A percentile compares a stretch with the other conserved stretches of the same genome.
These are phyloP conservation scores for Calonectria hawksworthii DNA, from an alignment of 2,329 filamentous ascomycete genomes.

Conservation along the genomic window DNA sequence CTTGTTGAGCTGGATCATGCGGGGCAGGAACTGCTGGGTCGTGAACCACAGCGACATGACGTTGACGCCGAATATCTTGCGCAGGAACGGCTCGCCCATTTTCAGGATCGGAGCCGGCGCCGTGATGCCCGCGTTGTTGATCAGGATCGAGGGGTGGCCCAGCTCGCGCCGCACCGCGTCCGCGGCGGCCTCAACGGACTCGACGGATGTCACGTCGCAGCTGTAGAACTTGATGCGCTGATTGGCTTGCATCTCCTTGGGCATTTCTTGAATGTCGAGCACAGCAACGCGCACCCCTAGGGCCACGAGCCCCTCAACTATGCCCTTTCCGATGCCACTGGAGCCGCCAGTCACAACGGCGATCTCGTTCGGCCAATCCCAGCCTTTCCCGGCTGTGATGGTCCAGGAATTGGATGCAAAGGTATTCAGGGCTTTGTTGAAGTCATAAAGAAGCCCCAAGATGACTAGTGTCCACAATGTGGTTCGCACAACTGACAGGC, in stretches of 20 bases:
- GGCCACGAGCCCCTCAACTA: conserved; percentile 49
- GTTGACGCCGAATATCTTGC: conserved; percentile 78
- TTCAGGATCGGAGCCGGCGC: conserved; percentile 72
- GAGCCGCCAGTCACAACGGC: conserved; percentile 61
- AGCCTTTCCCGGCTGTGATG: conserved; percentile 32
- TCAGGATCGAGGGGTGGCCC: conserved; percentile 76
- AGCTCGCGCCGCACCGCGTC: conserved; percentile 56
- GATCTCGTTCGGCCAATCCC: conserved; percentile 57
- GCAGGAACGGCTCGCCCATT: conserved; percentile 67
- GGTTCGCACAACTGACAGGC: conserved; percentile 16
- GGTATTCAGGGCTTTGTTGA: conserved; percentile 44
- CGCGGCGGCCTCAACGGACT: conserved; percentile 60
- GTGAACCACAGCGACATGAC: conserved; percentile 75
- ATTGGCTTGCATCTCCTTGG: conserved; percentile 42
- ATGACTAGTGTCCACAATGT: conserved; percentile 39
- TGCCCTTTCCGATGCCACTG: conserved; percentile 57
- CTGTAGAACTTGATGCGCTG: conserved; percentile 48
- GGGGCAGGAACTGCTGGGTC: conserved; percentile 75
- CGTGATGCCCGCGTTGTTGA: conserved; percentile 79
- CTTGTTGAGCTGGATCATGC: conserved; percentile 74
- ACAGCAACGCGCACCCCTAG: conserved; percentile 75
- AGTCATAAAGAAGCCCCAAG: conserved; percentile 38
- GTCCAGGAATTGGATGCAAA: conserved; percentile 51
- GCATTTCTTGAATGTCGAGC: conserved; percentile 68
- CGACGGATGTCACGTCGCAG: conserved; percentile 58